Evolutionary conservation across 441 rosid genomes (phyloP), one percentile per base, ranked within the genome.

Genomic region (Macaranga tanarius): DNA sequence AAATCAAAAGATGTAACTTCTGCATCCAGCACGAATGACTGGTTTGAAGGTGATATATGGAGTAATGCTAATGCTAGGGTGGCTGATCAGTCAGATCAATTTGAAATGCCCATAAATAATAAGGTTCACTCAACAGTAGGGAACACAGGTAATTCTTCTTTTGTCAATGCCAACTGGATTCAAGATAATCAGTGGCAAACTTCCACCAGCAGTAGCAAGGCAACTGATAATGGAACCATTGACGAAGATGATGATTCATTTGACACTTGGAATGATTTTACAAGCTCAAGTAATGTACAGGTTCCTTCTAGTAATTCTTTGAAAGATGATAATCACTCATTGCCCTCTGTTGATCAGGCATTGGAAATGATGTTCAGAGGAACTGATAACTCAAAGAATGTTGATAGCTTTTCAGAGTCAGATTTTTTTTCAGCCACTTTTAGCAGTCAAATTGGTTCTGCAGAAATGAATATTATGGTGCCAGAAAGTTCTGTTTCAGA

Each of bases 261-360:
- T 81, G 87, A 85, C 60, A 71, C 69, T 57, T 90, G 92, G 97
- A 85, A 83, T 81, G 89, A 85, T 86, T 88, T 88, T 79, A 73
- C 85, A 54, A 73, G 86, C 79, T 83, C 93, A 44, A 71, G 73
- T 65, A 70, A 72, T 76, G 81, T 44, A 26, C 83, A 80, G 65
- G 80, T 73, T 65, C 72, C 84, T 73, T 75, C 66, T 25, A 75
- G 44, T 47, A 57, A 68, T 72, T 72, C 79, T 26, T 57, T 61
- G 76, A 75, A 76, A 76, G 73, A 73, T 72, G 77, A 48, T 23
- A 78, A 75, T 69, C 74, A 74, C 48, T 60, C 45, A 57, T 71
- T 65, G 62, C 74, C 76, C 20, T 79, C 86, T 60, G 45, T 62
- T 63, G 86, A 78, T 65, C 76, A 72, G 60, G 67, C 78, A 50